phyloP scores from a whole-genome alignment of 73 alveolate genomes.

The Paramecium octaurelia region DNA sequence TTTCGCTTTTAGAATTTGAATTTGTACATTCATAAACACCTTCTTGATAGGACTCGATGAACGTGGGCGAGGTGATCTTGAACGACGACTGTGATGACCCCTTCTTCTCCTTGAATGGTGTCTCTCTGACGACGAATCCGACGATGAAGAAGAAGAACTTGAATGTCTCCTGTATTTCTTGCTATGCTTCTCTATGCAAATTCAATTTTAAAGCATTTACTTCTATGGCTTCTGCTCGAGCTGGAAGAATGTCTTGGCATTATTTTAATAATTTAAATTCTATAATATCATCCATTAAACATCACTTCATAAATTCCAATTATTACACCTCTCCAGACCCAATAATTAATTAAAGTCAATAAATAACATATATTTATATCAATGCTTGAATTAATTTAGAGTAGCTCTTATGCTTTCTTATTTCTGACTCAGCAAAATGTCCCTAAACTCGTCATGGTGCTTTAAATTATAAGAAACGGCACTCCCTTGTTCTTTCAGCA shows the following conservation, averaged over 20 bases:
- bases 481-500: neutral
- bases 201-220: neutral
- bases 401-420: conserved; percentile 45
- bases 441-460: conserved; percentile 24
- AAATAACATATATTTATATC: neutral
- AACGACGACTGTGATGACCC: neutral
- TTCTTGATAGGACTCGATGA: neutral
- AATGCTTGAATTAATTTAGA: conserved; percentile 26
- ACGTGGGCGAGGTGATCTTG: neutral
- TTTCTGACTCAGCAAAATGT: neutral
- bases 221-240: neutral
- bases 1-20: neutral
- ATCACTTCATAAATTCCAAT: neutral
- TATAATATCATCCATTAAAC: neutral
- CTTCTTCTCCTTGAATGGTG: neutral
- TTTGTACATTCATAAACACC: conserved; percentile 19
- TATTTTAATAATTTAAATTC: neutral
- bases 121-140: neutral
- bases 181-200: neutral
- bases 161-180: neutral
- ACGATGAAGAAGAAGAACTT: neutral
- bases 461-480: neutral
- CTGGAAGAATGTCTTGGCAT: conserved; percentile 8
- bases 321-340: neutral
- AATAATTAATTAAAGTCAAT: neutral